Percentiles rank a stretch among this genome's conserved stretches.
Conservation (phyloP, 495 filamentous ascomycete species). For the Rusavskia elegans region DNA sequence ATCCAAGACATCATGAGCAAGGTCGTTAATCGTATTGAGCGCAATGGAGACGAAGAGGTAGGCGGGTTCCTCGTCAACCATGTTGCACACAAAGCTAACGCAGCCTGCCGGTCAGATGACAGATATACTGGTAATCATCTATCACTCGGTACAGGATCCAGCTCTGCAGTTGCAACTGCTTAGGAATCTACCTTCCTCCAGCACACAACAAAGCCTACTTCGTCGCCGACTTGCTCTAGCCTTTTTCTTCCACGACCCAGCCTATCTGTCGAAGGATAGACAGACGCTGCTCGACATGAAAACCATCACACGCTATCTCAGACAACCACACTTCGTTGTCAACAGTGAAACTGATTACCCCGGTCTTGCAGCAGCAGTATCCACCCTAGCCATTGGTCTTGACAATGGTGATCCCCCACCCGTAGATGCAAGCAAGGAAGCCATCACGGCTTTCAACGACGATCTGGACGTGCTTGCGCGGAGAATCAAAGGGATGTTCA, state of each 20-base stretch:
- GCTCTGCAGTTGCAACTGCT: conserved; percentile 44
- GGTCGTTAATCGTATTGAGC: conserved; percentile 22
- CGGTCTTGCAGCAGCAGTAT: conserved; percentile 42
- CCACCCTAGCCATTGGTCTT: conserved; percentile 57
- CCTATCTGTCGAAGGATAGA: conserved; percentile 26
- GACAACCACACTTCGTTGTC: conserved; percentile 31
- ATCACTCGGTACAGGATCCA: conserved; percentile 30
- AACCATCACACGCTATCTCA: conserved; percentile 33
- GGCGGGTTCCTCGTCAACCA: conserved; percentile 12
- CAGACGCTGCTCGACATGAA: conserved; percentile 33
- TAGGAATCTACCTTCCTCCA: conserved; percentile 37
- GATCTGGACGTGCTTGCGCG: conserved; percentile 50
- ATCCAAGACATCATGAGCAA: conserved; percentile 30
- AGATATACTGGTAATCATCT: conserved; percentile 25
- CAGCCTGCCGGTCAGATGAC: no score
- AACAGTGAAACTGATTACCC: conserved; percentile 47
- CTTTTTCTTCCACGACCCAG: conserved; percentile 43
- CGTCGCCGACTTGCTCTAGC: conserved; percentile 57
- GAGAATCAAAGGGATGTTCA: conserved; percentile 48
- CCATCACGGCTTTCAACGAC: conserved; percentile 43
- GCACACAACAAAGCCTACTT: conserved; percentile 40
- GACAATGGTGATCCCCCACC: conserved; percentile 36
- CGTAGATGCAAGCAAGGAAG: conserved; percentile 11
- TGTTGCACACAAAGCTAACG: not conserved
- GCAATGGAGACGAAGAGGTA: conserved; percentile 17